Conservation (phyloP, 116 monocot species). For the Papilionanthe hybrid region DNA sequence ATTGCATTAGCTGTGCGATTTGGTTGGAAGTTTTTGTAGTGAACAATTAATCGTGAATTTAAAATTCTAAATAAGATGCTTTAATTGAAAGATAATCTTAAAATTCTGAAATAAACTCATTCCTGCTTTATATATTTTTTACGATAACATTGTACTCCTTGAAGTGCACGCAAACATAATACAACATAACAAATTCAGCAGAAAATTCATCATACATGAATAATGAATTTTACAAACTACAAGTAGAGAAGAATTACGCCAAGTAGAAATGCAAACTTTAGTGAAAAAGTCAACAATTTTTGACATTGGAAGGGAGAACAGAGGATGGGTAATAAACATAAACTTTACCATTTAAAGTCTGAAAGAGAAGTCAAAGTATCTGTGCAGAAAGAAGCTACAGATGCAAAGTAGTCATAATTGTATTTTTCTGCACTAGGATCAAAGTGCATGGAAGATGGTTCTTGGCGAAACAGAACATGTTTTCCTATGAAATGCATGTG, state of each 20-base stretch:
- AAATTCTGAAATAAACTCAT: not conserved
- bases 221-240: not conserved
- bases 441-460: not conserved
- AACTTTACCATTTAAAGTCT: not conserved
- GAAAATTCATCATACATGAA: not conserved
- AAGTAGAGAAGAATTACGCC: not conserved
- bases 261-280: not conserved
- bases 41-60: not conserved
- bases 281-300: not conserved
- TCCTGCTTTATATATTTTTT: not conserved
- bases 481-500: not conserved
- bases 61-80: not conserved
- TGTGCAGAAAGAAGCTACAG: not conserved
- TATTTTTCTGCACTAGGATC: not conserved
- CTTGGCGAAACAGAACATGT: not conserved
- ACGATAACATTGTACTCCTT: not conserved
- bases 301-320: not conserved
- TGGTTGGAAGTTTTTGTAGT: not conserved
- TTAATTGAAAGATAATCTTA: not conserved
- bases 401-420: not conserved
- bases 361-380: not conserved
- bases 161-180: not conserved
- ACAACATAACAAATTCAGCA: not conserved
- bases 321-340: not conserved
- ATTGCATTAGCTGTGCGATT: not conserved